These are phyloP conservation scores for Mycena latifolia DNA, from an alignment of 768 basidiomycete genomes.

Conservation along the genomic window DNA sequence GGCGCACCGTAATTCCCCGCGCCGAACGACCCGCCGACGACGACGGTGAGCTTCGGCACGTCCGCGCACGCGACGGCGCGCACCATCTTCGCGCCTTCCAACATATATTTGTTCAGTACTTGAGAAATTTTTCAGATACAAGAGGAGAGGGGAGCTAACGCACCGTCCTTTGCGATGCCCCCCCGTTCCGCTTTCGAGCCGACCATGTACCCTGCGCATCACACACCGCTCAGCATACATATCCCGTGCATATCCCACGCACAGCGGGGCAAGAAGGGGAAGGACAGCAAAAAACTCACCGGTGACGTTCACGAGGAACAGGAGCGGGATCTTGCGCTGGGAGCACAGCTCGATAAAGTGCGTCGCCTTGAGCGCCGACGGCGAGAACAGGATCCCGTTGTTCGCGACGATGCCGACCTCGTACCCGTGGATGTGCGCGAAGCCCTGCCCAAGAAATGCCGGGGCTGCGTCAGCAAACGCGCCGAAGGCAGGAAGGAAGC, in stretches of 20 bases:
- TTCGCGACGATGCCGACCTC: conserved; percentile 94
- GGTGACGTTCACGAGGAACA: conserved; percentile 97
- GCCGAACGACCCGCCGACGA: conserved; percentile 94
- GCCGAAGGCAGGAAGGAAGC: neutral
- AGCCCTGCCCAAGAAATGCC: conserved; percentile 66
- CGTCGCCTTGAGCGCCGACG: conserved; percentile 93
- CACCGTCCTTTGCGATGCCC: conserved; percentile 89
- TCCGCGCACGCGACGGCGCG: conserved; percentile 94
- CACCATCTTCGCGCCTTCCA: conserved; percentile 91
- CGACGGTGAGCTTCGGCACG: conserved; percentile 93
- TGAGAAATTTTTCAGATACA: conserved; percentile 8
- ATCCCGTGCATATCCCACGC: too few species aligned
- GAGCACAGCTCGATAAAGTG: conserved; percentile 97
- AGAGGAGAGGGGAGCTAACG: conserved; percentile 1
- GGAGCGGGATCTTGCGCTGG: conserved; percentile 87
- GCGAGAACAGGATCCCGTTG: conserved; percentile 95
- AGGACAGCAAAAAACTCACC: conserved; percentile 56
- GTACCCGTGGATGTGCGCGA: conserved; percentile 90
- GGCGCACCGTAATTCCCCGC: conserved; percentile 92
- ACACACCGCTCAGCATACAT: conserved; percentile 29
- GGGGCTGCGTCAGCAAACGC: too few species aligned
- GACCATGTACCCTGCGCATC: conserved; percentile 89
- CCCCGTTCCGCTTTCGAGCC: conserved; percentile 95
- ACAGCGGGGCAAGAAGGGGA: neutral
- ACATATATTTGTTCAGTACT: too few species aligned